Evolutionary conservation across 306 rosid genomes (phyloP).

Genomic region (Trifolium repens): DNA sequence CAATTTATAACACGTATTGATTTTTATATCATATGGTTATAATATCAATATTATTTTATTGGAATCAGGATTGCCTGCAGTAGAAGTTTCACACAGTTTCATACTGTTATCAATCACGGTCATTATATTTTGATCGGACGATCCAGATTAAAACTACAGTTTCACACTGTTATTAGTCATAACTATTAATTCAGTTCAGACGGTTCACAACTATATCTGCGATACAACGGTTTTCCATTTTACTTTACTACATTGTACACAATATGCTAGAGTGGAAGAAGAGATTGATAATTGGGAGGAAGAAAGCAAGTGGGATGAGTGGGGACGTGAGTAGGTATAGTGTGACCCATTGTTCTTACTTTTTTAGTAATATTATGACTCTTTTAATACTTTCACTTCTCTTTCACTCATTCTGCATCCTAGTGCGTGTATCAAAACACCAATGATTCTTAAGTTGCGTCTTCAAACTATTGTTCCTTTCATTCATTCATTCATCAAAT

Average conservation of each 20-base stretch:
- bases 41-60: background rate
- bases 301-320: conserved; percentile 42
- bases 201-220: no score
- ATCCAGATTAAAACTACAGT: no score
- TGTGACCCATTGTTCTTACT: conserved; percentile 39
- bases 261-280: conserved; percentile 11
- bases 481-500: conserved; percentile 25
- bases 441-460: conserved; percentile 50
- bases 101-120: no score
- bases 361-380: conserved; percentile 38
- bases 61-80: no score
- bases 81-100: no score
- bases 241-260: no score
- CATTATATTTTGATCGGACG: no score
- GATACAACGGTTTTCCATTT: no score
- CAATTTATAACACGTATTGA: background rate
- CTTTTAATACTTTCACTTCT: conserved; percentile 16
- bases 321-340: conserved; percentile 46
- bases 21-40: background rate
- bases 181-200: no score
- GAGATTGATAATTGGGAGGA: conserved; percentile 11
- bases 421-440: conserved; percentile 20
- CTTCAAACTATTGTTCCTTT: conserved; percentile 40
- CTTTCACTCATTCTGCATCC: conserved; percentile 34
- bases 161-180: no score